Conservation (phyloP, 2,329 filamentous ascomycete species). For the Simplicillium aogashimaense region DNA sequence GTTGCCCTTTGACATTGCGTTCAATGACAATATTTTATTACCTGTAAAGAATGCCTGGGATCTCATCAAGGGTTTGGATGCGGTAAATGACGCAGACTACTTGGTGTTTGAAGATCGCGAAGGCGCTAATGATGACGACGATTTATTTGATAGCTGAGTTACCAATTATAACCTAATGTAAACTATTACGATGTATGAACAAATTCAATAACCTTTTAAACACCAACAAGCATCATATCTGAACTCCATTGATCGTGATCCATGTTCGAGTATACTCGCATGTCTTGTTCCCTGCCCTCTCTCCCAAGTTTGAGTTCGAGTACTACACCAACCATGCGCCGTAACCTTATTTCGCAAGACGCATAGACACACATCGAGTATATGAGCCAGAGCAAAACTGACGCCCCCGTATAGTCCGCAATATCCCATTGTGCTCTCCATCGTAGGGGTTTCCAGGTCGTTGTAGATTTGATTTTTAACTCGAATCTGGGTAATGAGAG, state of each 20-base stretch:
- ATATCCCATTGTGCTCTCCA: no score
- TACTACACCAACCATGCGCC: no score
- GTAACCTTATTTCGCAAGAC: no score
- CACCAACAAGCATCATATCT: neutral
- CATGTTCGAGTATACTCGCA: no score
- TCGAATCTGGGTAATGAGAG: neutral
- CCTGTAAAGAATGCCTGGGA: constrained; percentile 64
- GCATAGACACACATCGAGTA: no score
- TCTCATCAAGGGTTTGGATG: constrained; percentile 43
- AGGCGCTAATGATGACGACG: constrained; percentile 46
- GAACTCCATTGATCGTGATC: no score
- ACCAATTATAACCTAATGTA: neutral
- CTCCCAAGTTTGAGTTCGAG: no score
- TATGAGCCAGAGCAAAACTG: no score
- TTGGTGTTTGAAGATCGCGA: constrained; percentile 74
- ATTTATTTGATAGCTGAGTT: constrained; percentile 33
- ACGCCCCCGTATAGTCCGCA: no score
- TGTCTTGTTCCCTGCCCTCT: no score
- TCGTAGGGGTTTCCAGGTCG: no score
- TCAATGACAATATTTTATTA: constrained; percentile 61
- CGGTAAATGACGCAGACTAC: constrained; percentile 42
- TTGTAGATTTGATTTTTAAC: no score
- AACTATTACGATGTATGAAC: constrained; percentile 10
- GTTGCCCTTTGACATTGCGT: constrained; percentile 54
- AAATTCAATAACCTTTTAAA: constrained; percentile 6